Base-by-base conservation (phyloP, 306 rosid species). In the Cicer pinnatifidum region DNA sequence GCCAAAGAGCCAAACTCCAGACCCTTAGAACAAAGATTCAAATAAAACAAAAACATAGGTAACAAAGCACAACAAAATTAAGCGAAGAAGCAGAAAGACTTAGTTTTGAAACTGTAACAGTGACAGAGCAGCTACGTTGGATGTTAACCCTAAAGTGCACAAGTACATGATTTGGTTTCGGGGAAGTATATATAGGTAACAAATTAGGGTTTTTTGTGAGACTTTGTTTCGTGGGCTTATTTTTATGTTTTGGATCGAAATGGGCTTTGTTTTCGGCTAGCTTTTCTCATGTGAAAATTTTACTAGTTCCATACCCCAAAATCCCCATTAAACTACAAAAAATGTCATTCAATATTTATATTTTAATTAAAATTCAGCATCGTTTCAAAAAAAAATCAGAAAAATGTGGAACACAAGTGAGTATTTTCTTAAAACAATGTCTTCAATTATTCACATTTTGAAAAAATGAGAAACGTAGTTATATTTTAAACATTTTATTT, bases 1-100 rank as follows among this genome's bases (percentile, higher is more conserved):
- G 87, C 93, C 97, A 84, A 85, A 92, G 97, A 89, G 96, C 73
- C 90, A 92, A 89, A 92, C 97, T 89, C 84, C 91, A 88, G 90
- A 71, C 93, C 97, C 94, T 50, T 3, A 28, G 35, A 28, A 28
- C 35, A 28, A 28, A 3, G 0, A 28, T 28, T 28, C 35, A 28
- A 28, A 28, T 28, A 28, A 28, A 28, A 28, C 35, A 28, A 3
- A 3, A 47, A 11, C 4, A 1, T 12, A 17, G 19, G 19, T 8
- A 68, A 40, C 19, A 17, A 39, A 15, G 4, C 9, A 28, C 4
- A 28, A 28, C 35, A 28, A 28, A 56, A 72, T 11, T 16, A 3
- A 73, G 7, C 3, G 5, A 17, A 44, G 0, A 28, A n/a, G 3
- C 33, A n/a, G 15, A 9, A n/a, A 23, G 7, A 5, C 2, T 8